Evolutionary conservation across 352 stramenopile species (phyloP).

Genomic region (Globisporangium abappressorium): DNA sequence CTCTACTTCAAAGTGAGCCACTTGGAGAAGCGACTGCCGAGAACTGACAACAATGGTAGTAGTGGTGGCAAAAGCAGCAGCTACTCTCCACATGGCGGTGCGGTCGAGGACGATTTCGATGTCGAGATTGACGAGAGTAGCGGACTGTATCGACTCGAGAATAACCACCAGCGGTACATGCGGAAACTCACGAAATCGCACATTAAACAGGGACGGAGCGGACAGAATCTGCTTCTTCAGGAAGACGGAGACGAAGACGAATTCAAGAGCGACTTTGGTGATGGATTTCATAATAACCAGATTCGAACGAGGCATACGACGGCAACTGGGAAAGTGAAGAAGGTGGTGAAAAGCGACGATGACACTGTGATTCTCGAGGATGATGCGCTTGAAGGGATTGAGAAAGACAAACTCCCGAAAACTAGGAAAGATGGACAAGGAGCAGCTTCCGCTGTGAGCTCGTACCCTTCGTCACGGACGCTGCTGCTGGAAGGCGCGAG

Average conservation of each 20-base stretch:
- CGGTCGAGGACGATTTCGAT: constrained; percentile 27
- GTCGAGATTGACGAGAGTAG: constrained; percentile 51
- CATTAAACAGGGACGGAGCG: not conserved
- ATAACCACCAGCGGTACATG: constrained; percentile 43
- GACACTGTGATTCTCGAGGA: not conserved
- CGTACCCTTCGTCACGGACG: constrained; percentile 25
- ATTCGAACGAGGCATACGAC: not conserved
- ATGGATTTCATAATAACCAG: not conserved
- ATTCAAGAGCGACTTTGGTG: not conserved
- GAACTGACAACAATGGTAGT: not conserved
- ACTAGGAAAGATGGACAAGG: not conserved
- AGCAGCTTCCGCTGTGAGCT: constrained; percentile 11
- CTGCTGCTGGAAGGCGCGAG: constrained; percentile 18
- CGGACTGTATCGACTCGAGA: constrained; percentile 32
- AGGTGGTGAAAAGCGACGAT: not conserved
- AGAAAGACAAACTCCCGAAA: constrained; percentile 5
- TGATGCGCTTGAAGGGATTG: constrained; percentile 7
- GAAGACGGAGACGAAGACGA: not conserved
- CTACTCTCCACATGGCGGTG: not conserved
- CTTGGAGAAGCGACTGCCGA: constrained; percentile 29
- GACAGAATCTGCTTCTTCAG: not conserved
- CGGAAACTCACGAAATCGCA: constrained; percentile 28
- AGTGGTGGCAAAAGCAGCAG: not conserved
- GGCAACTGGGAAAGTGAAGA: not conserved
- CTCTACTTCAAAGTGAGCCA: constrained; percentile 81